These are phyloP conservation scores for Cyberlindnera lachancei DNA, from an alignment of 805 yeast species.

Conservation along the genomic window DNA sequence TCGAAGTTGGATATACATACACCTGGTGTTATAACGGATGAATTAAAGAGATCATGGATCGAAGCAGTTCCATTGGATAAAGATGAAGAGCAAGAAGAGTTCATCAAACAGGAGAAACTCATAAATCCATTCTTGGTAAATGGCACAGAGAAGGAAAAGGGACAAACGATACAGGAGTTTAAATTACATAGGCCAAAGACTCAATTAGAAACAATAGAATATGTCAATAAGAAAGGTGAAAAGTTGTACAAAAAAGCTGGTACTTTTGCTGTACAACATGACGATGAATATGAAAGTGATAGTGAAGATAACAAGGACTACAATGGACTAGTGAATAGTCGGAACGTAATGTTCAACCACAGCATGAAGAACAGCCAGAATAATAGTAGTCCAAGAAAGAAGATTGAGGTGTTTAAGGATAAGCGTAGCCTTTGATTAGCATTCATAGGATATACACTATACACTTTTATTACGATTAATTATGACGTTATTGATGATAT, in stretches of 20 bases:
- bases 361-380: too few species aligned
- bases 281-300: constrained; percentile 5
- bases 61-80: constrained; percentile 14
- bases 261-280: constrained; percentile 5
- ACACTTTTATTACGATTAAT: too few species aligned
- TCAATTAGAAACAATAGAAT: constrained; percentile 20
- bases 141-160: not conserved
- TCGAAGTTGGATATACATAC: constrained; percentile 15
- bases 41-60: constrained; percentile 28
- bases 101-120: constrained; percentile 9
- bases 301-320: too few species aligned
- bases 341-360: too few species aligned
- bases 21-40: constrained; percentile 28
- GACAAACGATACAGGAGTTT: too few species aligned
- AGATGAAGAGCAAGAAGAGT: constrained; percentile 15
- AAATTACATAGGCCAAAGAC: constrained; percentile 7
- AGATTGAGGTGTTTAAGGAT: too few species aligned
- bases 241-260: constrained; percentile 16
- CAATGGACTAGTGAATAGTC: too few species aligned
- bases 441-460: too few species aligned
- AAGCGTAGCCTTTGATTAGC: too few species aligned
- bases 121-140: constrained; percentile 18
- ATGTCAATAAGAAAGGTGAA: constrained; percentile 29
- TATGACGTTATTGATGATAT: too few species aligned
- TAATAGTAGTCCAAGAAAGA: too few species aligned